Evolutionary conservation across 2,329 filamentous ascomycete species (phyloP).

Genomic region (Fusarium goolgardi): DNA sequence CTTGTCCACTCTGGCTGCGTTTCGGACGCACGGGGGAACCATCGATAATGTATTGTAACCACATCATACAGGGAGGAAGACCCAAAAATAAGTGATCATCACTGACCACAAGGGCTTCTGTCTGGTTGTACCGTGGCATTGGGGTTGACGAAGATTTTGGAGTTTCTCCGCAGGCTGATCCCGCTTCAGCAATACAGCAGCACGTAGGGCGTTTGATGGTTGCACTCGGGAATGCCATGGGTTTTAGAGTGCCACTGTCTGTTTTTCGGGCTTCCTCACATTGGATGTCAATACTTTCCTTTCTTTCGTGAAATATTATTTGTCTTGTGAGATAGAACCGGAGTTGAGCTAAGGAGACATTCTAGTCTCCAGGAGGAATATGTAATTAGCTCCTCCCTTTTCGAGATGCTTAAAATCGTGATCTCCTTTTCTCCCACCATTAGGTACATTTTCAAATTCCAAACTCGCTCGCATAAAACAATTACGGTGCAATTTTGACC

Average conservation of each 20-base stretch:
- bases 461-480: slow-evolving; percentile 21
- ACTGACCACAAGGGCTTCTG: slow-evolving; percentile 18
- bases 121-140: slow-evolving; percentile 30
- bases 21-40: neutral
- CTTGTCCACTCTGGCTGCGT: slow-evolving; percentile 18
- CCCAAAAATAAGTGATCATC: neutral
- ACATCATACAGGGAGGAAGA: neutral
- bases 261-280: slow-evolving; percentile 17
- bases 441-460: slow-evolving; percentile 37
- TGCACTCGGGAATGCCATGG: slow-evolving; percentile 35
- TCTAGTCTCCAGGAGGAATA: neutral
- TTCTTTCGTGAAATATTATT: neutral
- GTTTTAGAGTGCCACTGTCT: slow-evolving; percentile 19
- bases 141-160: slow-evolving; percentile 30
- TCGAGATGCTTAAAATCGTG: neutral
- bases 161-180: slow-evolving; percentile 26
- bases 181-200: slow-evolving; percentile 31
- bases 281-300: neutral
- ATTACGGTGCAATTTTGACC: slow-evolving; percentile 8
- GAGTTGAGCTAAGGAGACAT: neutral
- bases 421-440: slow-evolving; percentile 10
- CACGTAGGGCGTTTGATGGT: slow-evolving; percentile 12
- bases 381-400: neutral
- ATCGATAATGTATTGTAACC: slow-evolving; percentile 4
- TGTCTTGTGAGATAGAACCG: neutral